Evolutionary conservation across 1,139 yeast genomes (phyloP).

Genomic region (Suhomyces atakaporum): DNA sequence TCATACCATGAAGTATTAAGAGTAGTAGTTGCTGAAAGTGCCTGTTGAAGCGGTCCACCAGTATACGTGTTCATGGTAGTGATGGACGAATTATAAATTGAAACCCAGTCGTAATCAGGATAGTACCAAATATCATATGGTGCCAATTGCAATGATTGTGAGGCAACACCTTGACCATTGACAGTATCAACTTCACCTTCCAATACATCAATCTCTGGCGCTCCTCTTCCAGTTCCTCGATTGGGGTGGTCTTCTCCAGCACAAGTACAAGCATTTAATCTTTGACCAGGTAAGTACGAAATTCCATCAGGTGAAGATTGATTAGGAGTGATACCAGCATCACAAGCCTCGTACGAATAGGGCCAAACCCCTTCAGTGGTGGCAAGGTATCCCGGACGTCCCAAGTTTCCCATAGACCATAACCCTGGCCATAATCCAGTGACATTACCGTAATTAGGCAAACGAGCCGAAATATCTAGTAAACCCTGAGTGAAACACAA

Average conservation of each 20-base stretch:
- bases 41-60: constrained; percentile 34
- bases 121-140: constrained; percentile 34
- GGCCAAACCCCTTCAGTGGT: constrained; percentile 90
- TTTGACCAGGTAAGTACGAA: constrained; percentile 77
- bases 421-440: constrained; percentile 89
- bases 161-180: constrained; percentile 24
- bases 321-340: constrained; percentile 88
- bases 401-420: constrained; percentile 87
- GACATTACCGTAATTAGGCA: constrained; percentile 70
- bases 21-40: constrained; percentile 29
- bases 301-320: constrained; percentile 83
- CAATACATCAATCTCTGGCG: constrained; percentile 34
- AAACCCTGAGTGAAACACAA: constrained; percentile 78
- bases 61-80: constrained; percentile 32
- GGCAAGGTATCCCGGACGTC: constrained; percentile 79
- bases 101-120: constrained; percentile 29
- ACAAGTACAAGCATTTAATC: constrained; percentile 46
- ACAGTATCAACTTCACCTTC: constrained; percentile 26
- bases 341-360: constrained; percentile 77
- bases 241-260: constrained; percentile 31
- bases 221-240: constrained; percentile 31
- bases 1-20: constrained; percentile 31
- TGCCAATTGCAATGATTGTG: constrained; percentile 32
- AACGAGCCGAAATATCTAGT: constrained; percentile 65
- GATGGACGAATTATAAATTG: constrained; percentile 22